These are phyloP conservation scores for Backusella circina DNA, from an alignment of 192 early-diverging fungal genomes.

Conservation along the genomic window DNA sequence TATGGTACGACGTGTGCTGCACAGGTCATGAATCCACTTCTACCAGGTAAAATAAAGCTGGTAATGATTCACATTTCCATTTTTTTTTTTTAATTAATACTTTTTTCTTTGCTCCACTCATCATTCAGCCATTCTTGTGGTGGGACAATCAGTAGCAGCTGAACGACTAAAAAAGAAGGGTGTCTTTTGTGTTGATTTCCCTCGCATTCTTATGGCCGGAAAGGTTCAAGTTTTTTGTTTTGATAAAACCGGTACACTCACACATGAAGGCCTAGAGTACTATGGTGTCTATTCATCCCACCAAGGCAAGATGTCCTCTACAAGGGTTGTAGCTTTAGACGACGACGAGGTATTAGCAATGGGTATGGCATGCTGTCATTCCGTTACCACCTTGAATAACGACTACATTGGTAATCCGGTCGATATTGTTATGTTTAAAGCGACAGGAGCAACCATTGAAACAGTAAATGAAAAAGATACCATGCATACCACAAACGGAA, in stretches of 20 bases:
- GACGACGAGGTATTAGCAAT: not conserved
- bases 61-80: not conserved
- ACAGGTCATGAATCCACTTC: constrained; percentile 62
- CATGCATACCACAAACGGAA: constrained; percentile 10
- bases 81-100: not conserved
- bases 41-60: constrained; percentile 10
- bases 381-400: constrained; percentile 47
- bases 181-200: constrained; percentile 67
- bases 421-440: constrained; percentile 65
- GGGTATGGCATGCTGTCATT: constrained; percentile 52
- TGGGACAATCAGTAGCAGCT: constrained; percentile 65
- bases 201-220: constrained; percentile 64
- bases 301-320: not conserved
- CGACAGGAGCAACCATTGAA: constrained; percentile 33
- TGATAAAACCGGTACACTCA: constrained; percentile 78
- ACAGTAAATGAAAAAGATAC: not conserved
- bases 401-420: constrained; percentile 62
- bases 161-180: constrained; percentile 51
- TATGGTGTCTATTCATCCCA: constrained; percentile 33
- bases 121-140: constrained; percentile 64
- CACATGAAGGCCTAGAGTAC: constrained; percentile 65
- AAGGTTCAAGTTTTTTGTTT: constrained; percentile 72
- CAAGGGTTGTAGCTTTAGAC: not conserved
- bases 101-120: constrained; percentile 4
- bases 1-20: constrained; percentile 61